phyloP scores from a whole-genome alignment of 805 yeast genomes.

The Barnettozyma vustinii region DNA sequence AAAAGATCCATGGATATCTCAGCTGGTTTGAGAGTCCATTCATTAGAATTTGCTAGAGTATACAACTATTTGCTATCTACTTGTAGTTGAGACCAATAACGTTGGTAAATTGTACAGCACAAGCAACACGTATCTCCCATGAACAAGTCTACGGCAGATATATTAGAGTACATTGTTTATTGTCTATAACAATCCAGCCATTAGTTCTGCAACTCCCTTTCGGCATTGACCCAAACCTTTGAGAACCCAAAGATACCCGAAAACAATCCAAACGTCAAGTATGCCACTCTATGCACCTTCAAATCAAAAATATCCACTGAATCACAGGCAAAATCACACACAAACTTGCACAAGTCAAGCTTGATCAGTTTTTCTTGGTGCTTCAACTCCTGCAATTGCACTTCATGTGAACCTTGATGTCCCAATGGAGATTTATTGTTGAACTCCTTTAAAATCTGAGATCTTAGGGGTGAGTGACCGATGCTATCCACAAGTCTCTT shows the following conservation, averaged over 20 bases:
- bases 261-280: slow-evolving; percentile 18
- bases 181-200: slow-evolving; percentile 1
- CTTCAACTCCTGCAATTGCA: slow-evolving; percentile 29
- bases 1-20: background rate
- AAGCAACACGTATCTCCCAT: no score
- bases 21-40: background rate
- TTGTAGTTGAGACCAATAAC: background rate
- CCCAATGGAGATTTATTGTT: slow-evolving; percentile 17
- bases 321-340: slow-evolving; percentile 45
- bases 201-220: slow-evolving; percentile 14
- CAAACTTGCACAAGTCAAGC: slow-evolving; percentile 37
- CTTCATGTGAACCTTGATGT: slow-evolving; percentile 9
- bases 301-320: slow-evolving; percentile 40
- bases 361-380: slow-evolving; percentile 32
- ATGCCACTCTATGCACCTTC: slow-evolving; percentile 22
- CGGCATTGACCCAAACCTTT: slow-evolving; percentile 22
- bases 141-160: background rate
- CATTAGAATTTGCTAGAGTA: background rate
- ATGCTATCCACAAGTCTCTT: slow-evolving; percentile 30
- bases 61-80: background rate
- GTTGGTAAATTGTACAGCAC: background rate
- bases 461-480: slow-evolving; percentile 24
- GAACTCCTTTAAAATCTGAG: slow-evolving; percentile 28
- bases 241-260: slow-evolving; percentile 23
- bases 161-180: background rate